phyloP scores from a whole-genome alignment of 1,284 basidiomycete genomes.

The Marasmius tenuissimus region DNA sequence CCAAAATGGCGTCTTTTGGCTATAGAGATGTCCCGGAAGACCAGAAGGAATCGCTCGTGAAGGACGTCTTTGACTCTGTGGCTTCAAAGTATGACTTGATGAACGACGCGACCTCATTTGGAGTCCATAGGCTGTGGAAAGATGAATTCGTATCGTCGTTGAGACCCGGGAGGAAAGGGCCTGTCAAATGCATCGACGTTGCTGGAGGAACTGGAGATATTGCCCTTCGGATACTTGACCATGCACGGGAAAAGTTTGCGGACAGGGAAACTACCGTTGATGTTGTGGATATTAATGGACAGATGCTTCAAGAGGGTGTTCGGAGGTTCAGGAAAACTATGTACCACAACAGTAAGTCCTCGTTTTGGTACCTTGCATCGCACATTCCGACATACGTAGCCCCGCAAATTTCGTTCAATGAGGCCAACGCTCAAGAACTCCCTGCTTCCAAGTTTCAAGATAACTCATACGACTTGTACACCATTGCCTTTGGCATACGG shows the following conservation, averaged over 20 bases:
- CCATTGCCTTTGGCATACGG: constrained; percentile 97
- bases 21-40: constrained; percentile 85
- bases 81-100: constrained; percentile 96
- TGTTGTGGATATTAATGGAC: constrained; percentile 92
- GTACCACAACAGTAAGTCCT: constrained; percentile 88
- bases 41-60: constrained; percentile 78
- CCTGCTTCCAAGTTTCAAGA: constrained; percentile 66
- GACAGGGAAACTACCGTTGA: constrained; percentile 89
- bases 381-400: constrained; percentile 47
- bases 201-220: constrained; percentile 99
- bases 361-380: background rate
- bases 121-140: constrained; percentile 98
- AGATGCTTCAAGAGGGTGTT: constrained; percentile 94
- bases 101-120: constrained; percentile 98
- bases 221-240: constrained; percentile 90
- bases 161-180: constrained; percentile 75
- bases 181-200: constrained; percentile 87
- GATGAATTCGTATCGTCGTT: constrained; percentile 85
- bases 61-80: constrained; percentile 93
- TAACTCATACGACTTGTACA: constrained; percentile 93
- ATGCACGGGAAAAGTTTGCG: constrained; percentile 85
- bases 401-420: constrained; percentile 90
- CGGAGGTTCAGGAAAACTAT: constrained; percentile 92
- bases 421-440: constrained; percentile 91
- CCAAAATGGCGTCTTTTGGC: constrained; percentile 84